Conservation (phyloP, 768 basidiomycete genomes). For the Leucocoprinus birnbaumii region DNA sequence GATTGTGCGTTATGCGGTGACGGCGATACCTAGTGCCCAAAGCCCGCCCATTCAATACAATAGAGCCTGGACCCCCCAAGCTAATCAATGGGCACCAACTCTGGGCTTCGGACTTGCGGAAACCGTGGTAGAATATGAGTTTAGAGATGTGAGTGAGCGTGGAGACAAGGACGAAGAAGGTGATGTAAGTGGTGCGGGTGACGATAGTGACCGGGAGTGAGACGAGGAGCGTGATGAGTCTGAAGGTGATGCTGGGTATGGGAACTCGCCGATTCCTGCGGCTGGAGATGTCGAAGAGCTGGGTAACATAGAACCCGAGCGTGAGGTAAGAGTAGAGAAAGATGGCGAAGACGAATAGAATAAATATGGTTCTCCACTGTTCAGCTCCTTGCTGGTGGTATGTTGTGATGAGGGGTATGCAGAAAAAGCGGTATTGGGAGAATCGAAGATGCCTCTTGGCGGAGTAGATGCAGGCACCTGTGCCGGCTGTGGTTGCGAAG, state of each 20-base stretch:
- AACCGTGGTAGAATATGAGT: not conserved
- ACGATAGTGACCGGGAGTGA: not conserved
- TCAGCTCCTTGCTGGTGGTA: not conserved
- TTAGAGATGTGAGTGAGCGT: not conserved
- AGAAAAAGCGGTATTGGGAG: not conserved
- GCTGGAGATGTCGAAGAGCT: not conserved
- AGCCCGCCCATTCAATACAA: no score
- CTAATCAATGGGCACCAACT: constrained; percentile 6
- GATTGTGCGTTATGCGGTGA: no score
- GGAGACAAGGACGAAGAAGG: constrained; percentile 2
- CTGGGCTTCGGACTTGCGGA: not conserved
- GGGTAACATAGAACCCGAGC: not conserved
- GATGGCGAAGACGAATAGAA: constrained; percentile 3
- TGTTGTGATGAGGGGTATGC: not conserved
- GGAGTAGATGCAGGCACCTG: not conserved
- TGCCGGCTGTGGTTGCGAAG: not conserved
- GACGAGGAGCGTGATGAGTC: not conserved
- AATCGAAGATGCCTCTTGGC: constrained; percentile 7
- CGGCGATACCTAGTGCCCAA: no score
- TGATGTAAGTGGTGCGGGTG: not conserved
- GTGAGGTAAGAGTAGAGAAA: not conserved
- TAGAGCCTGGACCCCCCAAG: no score
- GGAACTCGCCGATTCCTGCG: constrained; percentile 9
- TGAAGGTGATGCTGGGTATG: not conserved
- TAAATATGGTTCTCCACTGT: constrained; percentile 5